Evolutionary conservation across 2,329 filamentous ascomycete species (phyloP), one percentile per base, ranked within the genome.

Genomic region (Aspergillus pseudonomiae): DNA sequence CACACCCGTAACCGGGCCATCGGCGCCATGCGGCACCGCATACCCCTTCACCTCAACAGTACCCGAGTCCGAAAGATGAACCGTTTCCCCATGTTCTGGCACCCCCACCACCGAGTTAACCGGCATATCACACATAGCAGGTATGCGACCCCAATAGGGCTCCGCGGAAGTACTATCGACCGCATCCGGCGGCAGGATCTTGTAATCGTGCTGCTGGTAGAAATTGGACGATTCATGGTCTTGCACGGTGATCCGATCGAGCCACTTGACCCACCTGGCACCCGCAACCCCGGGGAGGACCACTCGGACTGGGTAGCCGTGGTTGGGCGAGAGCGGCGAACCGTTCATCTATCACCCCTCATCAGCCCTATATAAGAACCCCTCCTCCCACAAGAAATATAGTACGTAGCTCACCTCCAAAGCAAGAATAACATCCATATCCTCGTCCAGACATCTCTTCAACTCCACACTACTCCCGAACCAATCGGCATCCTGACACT

Each of bases 151-250:
- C 86, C 86, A 88, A 71, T 81, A 87, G 50, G 78, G 74, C 65
- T 83, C 80, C 3, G 86, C 86, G 19, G 80, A 78, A 57, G 83
- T 79, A 57, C 75, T 78, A 58, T 80, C 81, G 12, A 79, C 76
- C 0, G 80, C 84, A 41, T 85, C 79, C 0, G 82, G 83, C 1
- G 85, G 85, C 7, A 88, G 75, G 34, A 86, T 79, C 71, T 88
- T 88, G 77, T 88, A 88, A 73, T 88, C 86, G 56, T 78, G 80
- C 62, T 84, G 82, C 74, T 87, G 85, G 69, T 88, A 88, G 71
- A 83, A 82, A 67, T 86, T 87, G 5, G 75, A 73, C 26, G 81
- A 84, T 67, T 88, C 84, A 55, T 76, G 65, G 57, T 77, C 73
- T 65, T 84, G 82, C 3, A 87, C 79, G 2, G 80, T 84, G 63